Conservation (phyloP, 2,329 filamentous ascomycete genomes). For the Botrytis aclada region DNA sequence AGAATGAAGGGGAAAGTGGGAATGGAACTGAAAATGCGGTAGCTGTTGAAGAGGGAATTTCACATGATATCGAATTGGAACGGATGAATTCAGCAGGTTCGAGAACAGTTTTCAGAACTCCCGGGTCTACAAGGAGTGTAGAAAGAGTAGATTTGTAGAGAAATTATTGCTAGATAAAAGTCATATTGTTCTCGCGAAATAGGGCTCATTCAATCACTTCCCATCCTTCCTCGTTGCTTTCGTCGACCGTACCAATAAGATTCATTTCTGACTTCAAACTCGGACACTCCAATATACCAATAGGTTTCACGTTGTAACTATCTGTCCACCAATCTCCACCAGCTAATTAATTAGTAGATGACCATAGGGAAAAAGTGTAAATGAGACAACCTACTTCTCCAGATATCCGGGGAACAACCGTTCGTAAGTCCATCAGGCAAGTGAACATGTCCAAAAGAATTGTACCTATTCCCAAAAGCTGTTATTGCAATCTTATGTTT, state of each 20-base stretch:
- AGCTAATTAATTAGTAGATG: slow-evolving; percentile 18
- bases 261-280: not conserved
- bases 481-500: slow-evolving; percentile 29
- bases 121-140: slow-evolving; percentile 38
- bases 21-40: not conserved
- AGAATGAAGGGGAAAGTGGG: slow-evolving; percentile 11
- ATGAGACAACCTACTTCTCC: slow-evolving; percentile 28
- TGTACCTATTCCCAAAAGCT: slow-evolving; percentile 35
- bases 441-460: slow-evolving; percentile 36
- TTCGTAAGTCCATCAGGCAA: slow-evolving; percentile 27
- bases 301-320: slow-evolving; percentile 25
- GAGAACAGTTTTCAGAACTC: slow-evolving; percentile 53
- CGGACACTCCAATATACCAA: slow-evolving; percentile 26
- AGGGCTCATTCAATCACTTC: not conserved
- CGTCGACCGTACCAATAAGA: not conserved
- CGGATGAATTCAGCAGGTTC: slow-evolving; percentile 58
- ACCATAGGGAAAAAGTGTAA: not conserved
- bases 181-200: not conserved
- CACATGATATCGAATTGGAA: slow-evolving; percentile 43
- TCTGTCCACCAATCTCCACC: slow-evolving; percentile 31
- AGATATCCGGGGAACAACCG: slow-evolving; percentile 29
- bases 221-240: not conserved
- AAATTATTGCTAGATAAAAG: not conserved
- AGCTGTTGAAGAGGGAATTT: slow-evolving; percentile 20
- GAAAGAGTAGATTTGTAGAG: not conserved